phyloP scores from a whole-genome alignment of 108 stramenopile species.

The Thalassiosira profunda region DNA sequence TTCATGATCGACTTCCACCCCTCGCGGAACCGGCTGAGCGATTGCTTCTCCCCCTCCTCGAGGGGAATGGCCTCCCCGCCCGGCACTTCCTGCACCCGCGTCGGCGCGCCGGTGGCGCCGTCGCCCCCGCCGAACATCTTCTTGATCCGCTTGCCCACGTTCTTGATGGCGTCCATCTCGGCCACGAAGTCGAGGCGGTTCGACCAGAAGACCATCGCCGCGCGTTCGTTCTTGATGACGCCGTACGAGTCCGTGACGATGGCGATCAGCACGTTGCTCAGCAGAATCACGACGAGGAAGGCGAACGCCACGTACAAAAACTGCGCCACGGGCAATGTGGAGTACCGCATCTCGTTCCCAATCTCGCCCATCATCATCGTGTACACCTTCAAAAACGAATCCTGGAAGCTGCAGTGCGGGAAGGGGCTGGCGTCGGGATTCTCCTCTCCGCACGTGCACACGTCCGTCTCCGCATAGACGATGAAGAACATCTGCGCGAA shows the following conservation, averaged over 20 bases:
- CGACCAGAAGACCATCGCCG: conserved; percentile 66
- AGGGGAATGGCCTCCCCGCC: conserved; percentile 29
- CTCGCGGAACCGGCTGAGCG: conserved; percentile 14
- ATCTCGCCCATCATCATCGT: conserved; percentile 78
- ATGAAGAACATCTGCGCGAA: conserved; percentile 92
- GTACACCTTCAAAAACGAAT: conserved; percentile 63
- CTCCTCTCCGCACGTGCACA: conserved; percentile 37
- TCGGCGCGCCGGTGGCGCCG: conserved; percentile 29
- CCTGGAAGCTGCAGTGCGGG: conserved; percentile 61
- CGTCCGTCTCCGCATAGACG: conserved; percentile 61
- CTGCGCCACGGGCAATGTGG: conserved; percentile 30
- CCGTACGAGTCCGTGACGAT: conserved; percentile 66
- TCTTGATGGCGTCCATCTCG: conserved; percentile 60
- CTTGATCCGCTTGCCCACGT: conserved; percentile 32
- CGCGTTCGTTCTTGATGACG: conserved; percentile 60
- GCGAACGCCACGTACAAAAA: conserved; percentile 48
- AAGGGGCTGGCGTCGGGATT: conserved; percentile 16
- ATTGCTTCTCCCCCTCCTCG: conserved; percentile 13
- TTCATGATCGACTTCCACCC: conserved; percentile 49
- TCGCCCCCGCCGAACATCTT: conserved; percentile 5
- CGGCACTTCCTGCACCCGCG: conserved; percentile 19
- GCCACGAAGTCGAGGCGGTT: conserved; percentile 66
- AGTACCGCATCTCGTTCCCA: conserved; percentile 42
- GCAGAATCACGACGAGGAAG: conserved; percentile 59
- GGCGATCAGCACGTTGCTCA: conserved; percentile 64